A percentile compares a stretch with the other conserved stretches of the same genome.
Evolutionary conservation across 1,139 yeast genomes (phyloP).

Genomic region (Taiozyma onychis): DNA sequence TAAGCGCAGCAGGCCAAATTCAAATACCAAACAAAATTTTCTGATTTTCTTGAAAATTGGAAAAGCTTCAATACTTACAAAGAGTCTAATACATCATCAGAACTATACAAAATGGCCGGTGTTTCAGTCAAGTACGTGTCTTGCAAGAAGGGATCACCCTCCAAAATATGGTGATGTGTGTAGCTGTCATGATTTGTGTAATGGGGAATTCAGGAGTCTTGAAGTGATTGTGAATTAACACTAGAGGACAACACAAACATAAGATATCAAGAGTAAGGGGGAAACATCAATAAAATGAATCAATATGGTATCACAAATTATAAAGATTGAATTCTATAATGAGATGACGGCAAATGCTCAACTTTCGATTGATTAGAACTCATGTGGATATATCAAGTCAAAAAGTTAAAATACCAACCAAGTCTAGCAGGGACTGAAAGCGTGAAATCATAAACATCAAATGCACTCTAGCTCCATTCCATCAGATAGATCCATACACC

Average conservation of each 20-base stretch:
- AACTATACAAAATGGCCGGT: constrained; percentile 76
- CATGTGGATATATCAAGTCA: not conserved
- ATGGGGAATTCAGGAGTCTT: not conserved
- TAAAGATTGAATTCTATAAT: not conserved
- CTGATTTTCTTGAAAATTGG: not conserved
- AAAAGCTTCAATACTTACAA: not conserved
- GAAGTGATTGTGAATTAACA: not conserved
- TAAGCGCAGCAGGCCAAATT: constrained; percentile 8
- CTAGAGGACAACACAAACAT: not conserved
- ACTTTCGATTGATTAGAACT: not conserved
- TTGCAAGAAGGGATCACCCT: not conserved
- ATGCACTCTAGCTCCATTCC: not conserved
- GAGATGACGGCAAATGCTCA: not conserved
- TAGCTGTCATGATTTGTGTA: not conserved
- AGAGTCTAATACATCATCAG: constrained; percentile 7
- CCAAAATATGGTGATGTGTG: not conserved
- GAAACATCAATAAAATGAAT: not conserved
- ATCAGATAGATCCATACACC: not conserved
- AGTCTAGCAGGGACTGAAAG: not conserved
- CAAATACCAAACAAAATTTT: constrained; percentile 10
- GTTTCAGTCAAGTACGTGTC: constrained; percentile 91
- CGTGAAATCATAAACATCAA: not conserved
- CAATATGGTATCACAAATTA: not conserved
- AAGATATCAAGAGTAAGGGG: not conserved
- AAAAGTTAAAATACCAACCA: not conserved